Conservation (phyloP, 2,329 filamentous ascomycete species). For the Drechslera avenae region DNA sequence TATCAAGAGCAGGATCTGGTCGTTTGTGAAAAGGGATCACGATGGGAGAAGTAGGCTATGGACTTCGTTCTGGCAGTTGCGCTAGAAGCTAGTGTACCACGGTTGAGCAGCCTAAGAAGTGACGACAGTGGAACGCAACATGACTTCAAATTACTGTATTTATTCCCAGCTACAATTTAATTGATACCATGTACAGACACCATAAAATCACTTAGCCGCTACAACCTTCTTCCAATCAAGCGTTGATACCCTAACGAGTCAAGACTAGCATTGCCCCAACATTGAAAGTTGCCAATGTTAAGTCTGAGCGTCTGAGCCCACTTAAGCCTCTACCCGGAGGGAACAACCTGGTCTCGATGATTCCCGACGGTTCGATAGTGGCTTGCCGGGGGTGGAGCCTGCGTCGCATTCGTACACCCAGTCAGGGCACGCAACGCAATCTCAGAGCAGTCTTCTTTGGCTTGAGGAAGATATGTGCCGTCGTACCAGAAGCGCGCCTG, state of each 20-base stretch:
- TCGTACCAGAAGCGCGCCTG: constrained; percentile 48
- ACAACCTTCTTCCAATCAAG: not conserved
- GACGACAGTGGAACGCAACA: not conserved
- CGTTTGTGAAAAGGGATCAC: not conserved
- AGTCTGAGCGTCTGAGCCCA: not conserved
- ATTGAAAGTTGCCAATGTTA: not conserved
- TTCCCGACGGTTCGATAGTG: constrained; percentile 21
- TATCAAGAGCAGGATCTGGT: not conserved
- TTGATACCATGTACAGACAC: not conserved
- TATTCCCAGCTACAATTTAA: not conserved
- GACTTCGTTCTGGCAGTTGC: not conserved
- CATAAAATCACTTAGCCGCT: not conserved
- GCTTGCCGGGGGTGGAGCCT: constrained; percentile 32
- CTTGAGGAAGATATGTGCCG: constrained; percentile 38
- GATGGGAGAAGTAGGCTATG: not conserved
- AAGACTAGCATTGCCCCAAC: not conserved
- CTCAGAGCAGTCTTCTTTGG: constrained; percentile 47
- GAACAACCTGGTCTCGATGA: constrained; percentile 5
- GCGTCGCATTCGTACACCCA: constrained; percentile 20
- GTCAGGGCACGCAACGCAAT: constrained; percentile 35
- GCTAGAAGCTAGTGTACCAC: constrained; percentile 9
- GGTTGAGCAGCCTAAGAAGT: not conserved
- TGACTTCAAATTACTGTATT: not conserved
- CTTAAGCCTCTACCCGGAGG: not conserved
- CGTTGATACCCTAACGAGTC: not conserved